These are phyloP conservation scores for Fusarium mangiferae DNA, from an alignment of 2,329 filamentous ascomycete genomes.

Conservation along the genomic window DNA sequence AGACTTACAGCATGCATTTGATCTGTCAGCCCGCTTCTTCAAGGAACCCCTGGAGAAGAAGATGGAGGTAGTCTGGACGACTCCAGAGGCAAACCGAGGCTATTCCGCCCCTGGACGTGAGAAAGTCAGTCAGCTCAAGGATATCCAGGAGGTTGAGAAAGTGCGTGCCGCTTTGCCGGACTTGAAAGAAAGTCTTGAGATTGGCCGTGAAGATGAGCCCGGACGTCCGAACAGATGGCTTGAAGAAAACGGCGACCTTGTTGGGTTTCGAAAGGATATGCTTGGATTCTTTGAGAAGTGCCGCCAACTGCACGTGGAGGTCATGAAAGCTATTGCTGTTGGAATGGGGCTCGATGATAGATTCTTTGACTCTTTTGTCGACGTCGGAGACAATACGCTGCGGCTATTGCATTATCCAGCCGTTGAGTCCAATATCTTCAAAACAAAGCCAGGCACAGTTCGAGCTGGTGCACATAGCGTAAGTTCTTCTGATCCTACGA, in stretches of 20 bases:
- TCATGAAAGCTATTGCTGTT: constrained; percentile 88
- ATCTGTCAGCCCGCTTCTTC: constrained; percentile 77
- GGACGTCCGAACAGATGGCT: constrained; percentile 83
- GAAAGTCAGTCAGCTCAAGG: constrained; percentile 70
- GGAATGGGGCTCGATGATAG: constrained; percentile 76
- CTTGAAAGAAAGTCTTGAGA: constrained; percentile 73
- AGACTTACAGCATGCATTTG: constrained; percentile 71
- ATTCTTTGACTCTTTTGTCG: constrained; percentile 82
- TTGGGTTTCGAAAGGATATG: constrained; percentile 78
- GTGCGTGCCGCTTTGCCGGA: constrained; percentile 69
- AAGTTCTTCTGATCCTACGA: constrained; percentile 14
- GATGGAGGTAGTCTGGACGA: constrained; percentile 75
- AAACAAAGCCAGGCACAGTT: constrained; percentile 73
- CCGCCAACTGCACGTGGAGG: constrained; percentile 76
- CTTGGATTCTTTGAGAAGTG: constrained; percentile 78
- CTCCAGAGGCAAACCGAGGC: constrained; percentile 77
- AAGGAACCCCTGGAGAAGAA: constrained; percentile 70
- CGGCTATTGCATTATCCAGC: constrained; percentile 81
- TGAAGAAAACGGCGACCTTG: constrained; percentile 47
- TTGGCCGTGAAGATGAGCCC: constrained; percentile 68
- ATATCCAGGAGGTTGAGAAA: constrained; percentile 66
- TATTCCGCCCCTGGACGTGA: constrained; percentile 77
- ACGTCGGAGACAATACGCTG: constrained; percentile 75
- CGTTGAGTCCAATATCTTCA: constrained; percentile 73
- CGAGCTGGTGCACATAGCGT: constrained; percentile 80